Evolutionary conservation across 1,284 basidiomycete species (phyloP), one percentile per base, ranked within the genome.

Genomic region (Boletellus sp.): DNA sequence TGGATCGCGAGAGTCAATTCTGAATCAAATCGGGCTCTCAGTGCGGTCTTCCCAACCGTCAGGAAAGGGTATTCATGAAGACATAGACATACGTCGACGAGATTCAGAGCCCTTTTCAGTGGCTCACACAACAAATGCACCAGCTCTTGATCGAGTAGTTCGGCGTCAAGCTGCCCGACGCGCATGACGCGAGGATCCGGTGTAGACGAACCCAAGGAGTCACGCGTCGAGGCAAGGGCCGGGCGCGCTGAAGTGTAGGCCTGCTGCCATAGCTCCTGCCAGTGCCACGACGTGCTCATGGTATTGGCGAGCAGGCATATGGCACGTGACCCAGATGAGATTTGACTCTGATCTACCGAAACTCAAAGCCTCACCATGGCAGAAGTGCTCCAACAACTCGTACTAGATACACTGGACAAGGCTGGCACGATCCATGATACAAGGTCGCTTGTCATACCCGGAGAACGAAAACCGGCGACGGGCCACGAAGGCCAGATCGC

Each of bases 161-260:
- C 89, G 1, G 96, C 86, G 70, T 99, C 97, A 44, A 98, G 82
- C 71, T 97, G 93, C 24, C 89, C 89, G 38, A 98, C 93, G 47
- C 95, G 87, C 30, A 85, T 78, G 8, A 87, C 75, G 21, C 85
- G 76, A 26, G 77, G 67, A 47, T 60, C 54, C 32, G 74, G 71
- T 8, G 65, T 52, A 13, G 61, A 54, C 8, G 65, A 58, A 24
- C 58, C 60, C 15, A 82, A 56, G 16, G 71, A 68, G 28, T 70
- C 65, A 52, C 74, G 71, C 33, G 85, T 77, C 8, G 73, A 68
- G 26, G 72, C 59, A 11, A 91, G 71, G 12, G 66, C 71, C 26
- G 80, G 75, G 56, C 83, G 80, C 3, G 84, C 83, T 55, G 67
- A 66, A 36, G 77, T 73, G 83, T 89, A 90, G 26, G 81, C 79